phyloP scores from a whole-genome alignment of 2,329 filamentous ascomycete species.

The Fusarium phyllophilum region DNA sequence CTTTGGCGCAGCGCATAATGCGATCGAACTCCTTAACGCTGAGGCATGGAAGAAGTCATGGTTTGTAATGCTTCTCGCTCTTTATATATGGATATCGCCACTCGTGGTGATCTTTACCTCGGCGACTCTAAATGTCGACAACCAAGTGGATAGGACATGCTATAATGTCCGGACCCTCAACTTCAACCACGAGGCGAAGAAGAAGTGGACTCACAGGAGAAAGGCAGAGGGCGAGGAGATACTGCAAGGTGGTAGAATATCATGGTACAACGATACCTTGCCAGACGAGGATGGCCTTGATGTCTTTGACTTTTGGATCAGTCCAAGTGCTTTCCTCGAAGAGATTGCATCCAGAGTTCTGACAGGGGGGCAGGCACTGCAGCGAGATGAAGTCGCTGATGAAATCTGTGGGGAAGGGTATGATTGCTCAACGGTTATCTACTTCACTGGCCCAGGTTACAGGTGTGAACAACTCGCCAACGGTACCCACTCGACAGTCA shows the following conservation, averaged over 20 bases:
- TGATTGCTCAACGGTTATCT: slow-evolving; percentile 26
- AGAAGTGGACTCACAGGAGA: background rate
- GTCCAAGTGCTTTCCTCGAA: background rate
- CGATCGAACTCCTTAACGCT: slow-evolving; percentile 10
- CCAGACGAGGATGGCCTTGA: background rate
- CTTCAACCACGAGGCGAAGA: slow-evolving; percentile 13
- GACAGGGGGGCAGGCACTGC: slow-evolving; percentile 12
- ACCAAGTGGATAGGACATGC: background rate
- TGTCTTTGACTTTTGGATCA: slow-evolving; percentile 29
- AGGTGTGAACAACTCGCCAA: slow-evolving; percentile 14
- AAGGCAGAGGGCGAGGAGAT: background rate
- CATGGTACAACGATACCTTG: slow-evolving; percentile 13
- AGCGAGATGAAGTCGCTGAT: slow-evolving; percentile 5
- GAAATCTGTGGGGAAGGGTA: slow-evolving; percentile 23
- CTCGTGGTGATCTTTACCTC: slow-evolving; percentile 33
- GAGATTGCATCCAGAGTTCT: slow-evolving; percentile 18
- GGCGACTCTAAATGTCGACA: slow-evolving; percentile 21
- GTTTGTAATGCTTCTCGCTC: slow-evolving; percentile 24
- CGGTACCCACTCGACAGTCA: background rate
- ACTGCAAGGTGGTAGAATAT: slow-evolving; percentile 11
- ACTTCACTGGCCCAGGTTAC: slow-evolving; percentile 31
- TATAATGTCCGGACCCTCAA: slow-evolving; percentile 24
- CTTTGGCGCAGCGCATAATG: slow-evolving; percentile 22
- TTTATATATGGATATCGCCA: slow-evolving; percentile 24
- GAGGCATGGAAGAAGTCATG: slow-evolving; percentile 28